These are phyloP conservation scores for Solanum phureja DNA, from an alignment of 257 asterid species.

Conservation along the genomic window DNA sequence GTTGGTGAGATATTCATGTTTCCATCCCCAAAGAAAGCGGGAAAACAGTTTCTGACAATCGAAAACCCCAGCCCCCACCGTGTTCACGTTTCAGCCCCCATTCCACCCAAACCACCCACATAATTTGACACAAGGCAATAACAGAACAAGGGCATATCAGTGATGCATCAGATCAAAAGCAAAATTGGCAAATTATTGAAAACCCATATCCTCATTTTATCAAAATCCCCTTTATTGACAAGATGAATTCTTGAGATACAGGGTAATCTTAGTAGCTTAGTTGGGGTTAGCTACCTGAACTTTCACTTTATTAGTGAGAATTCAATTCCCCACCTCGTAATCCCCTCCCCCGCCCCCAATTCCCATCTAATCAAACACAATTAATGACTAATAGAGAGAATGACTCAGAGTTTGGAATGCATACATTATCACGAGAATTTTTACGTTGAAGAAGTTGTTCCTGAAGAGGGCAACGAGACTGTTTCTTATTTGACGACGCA, in stretches of 20 bases:
- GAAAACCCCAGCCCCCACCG: background rate
- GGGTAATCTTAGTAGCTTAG: background rate
- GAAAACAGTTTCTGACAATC: background rate
- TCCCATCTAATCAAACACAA: background rate
- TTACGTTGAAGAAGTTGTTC: slow-evolving; percentile 53
- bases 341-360: background rate
- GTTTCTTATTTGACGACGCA: slow-evolving; percentile 40
- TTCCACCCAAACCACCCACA: background rate
- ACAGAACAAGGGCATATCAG: background rate
- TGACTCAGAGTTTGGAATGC: background rate
- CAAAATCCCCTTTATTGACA: background rate
- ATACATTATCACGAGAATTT: slow-evolving; percentile 64
- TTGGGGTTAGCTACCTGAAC: background rate
- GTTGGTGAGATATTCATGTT: background rate
- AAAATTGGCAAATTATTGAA: background rate
- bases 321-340: background rate
- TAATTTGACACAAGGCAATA: background rate
- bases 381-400: background rate
- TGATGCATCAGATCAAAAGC: background rate
- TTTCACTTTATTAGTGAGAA: background rate
- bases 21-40: background rate
- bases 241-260: background rate
- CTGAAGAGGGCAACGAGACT: slow-evolving; percentile 68
- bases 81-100: background rate
- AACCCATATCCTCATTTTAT: background rate